Evolutionary conservation across 305 asterid genomes (phyloP), one percentile per base, ranked within the genome.

Genomic region (Fraxinus baroniana): DNA sequence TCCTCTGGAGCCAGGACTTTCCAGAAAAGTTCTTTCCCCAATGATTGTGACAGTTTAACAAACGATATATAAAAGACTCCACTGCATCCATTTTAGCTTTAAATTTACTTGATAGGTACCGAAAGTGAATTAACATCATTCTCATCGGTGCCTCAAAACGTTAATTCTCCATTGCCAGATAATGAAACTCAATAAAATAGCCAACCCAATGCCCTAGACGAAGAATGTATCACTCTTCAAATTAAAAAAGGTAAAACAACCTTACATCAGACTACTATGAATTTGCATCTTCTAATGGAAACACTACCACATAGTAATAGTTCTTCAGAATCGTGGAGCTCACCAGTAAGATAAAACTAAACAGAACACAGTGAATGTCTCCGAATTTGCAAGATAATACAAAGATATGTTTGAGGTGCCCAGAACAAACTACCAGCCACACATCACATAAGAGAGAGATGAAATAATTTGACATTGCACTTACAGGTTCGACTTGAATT

Each of bases 401-500:
- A 57, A 68, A 79, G 71, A 35, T 39, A 80, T 39, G 41, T 37
- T 39, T 12, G 1, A 78, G 41, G 60, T 36, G 22, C 36, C 55
- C 39, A 39, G 62, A 66, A 46, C 72, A 77, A 72, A 75, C 75
- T 46, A 73, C 30, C 68, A 74, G 79, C 79, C 72, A 44, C 79
- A 15, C 30, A 80, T 82, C 70, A 15, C 20, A 49, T 37, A 28
- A 24, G 72, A 75, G 39, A 26, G 2, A 35, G 60, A 73, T 5
- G 7, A 28, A 37, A 28, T n/a, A 82, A 84, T 12, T 32, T 44
- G 28, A 76, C 78, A 72, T 12, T 22, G 35, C 76, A 83, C 92
- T 86, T 88, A 94, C 98, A 24, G 93, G 95, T 82, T 93, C 96
- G 74, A 93, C 97, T 94, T 94, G 98, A 89, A 94, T 89, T 83